Evolutionary conservation across 805 yeast species (phyloP), one percentile per base, ranked within the genome.

Genomic region (Candida pseudoglaebosa): DNA sequence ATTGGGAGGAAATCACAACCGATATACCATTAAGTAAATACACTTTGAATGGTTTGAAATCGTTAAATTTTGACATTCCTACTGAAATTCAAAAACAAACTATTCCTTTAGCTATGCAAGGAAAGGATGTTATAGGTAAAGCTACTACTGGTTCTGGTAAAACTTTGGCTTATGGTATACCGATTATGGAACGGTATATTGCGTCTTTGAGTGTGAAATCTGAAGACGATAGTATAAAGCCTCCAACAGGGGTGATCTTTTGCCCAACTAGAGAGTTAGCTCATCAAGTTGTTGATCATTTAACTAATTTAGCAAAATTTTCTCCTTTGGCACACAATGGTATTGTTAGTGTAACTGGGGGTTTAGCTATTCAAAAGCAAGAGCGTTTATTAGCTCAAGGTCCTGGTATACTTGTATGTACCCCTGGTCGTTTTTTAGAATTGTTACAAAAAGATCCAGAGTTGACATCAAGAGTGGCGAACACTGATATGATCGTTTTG

Each of bases 71-170:
- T 59, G 52, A 47, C 1, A 61, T 66, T 16, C 99, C 99, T 7
- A 90, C 98, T 0, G 85, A 82, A 24, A 89, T 93, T 53, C 99
- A 93, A 61, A 72, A 70, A 43, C 65, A 67, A 41, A 70, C 91
- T 7, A 81, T 93, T 39, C 96, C 98, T 2, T 52, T 71, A 19
- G 87, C 91, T 2, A 42, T 87, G 10, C 67, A 70, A 20, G 95
- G 90, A 4, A 72, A 70, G 24, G 98, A 93, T 61, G 77, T 93
- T 3, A 80, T 93, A 47, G 99, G 99, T 39, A 93, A 91, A 56
- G 99, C 99, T 12, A 83, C 93, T 8, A 93, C 99, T 1, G 99
- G 99, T 58, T 86, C 96, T 1, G 99, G 99, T 71, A 93, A 93
- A 57, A 93, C 99, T 0, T 67, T 90, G 41, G 99, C 99, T 0